Conservation (phyloP, 2,329 filamentous ascomycete genomes). For the Nigrospora oryzae region DNA sequence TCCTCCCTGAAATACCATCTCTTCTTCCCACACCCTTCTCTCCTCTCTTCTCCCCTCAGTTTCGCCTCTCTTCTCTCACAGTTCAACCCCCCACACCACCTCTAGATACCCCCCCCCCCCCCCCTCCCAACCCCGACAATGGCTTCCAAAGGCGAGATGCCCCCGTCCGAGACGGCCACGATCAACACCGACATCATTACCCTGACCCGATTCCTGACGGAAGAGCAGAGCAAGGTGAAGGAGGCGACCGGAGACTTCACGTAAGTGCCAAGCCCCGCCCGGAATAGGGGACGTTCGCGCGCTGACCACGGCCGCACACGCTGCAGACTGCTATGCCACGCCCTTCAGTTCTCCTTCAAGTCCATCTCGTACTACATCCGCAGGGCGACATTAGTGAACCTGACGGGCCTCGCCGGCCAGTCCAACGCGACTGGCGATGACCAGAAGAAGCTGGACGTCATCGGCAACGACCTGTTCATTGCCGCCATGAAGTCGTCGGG, state of each 20-base stretch:
- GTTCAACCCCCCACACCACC: not conserved
- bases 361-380: conserved; percentile 99
- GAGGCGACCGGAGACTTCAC: conserved; percentile 98
- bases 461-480: conserved; percentile 97
- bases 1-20: no score
- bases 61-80: not conserved
- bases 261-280: conserved; percentile 41
- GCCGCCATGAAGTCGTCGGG: conserved; percentile 89
- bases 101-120: not conserved
- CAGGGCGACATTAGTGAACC: conserved; percentile 87
- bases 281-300: not conserved
- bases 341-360: conserved; percentile 99
- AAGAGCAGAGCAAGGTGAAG: conserved; percentile 87
- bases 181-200: conserved; percentile 97
- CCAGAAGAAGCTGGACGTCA: conserved; percentile 99
- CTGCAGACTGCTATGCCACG: conserved; percentile 81
- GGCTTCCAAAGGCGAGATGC: conserved; percentile 16
- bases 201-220: conserved; percentile 88
- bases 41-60: not conserved
- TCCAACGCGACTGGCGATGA: conserved; percentile 95
- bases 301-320: not conserved
- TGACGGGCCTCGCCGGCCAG: conserved; percentile 88
- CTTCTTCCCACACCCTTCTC: no score
- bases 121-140: conserved; percentile 8
- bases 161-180: conserved; percentile 55